Conservation (phyloP, 305 asterid genomes). For the Rubia tinctorum region DNA sequence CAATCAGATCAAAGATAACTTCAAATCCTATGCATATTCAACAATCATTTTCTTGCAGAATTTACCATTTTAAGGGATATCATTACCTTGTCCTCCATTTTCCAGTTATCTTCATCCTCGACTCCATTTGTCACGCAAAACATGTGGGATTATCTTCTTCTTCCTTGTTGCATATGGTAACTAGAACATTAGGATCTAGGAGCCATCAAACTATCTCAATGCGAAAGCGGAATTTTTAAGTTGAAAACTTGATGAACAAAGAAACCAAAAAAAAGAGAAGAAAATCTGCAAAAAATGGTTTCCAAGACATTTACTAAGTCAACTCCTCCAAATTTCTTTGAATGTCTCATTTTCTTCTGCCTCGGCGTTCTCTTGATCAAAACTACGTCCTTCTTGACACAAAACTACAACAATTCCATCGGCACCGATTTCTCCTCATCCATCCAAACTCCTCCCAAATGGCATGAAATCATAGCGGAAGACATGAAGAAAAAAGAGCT, state of each 20-base stretch:
- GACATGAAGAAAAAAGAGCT: slow-evolving; percentile 27
- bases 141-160: slow-evolving; percentile 6
- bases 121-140: slow-evolving; percentile 3
- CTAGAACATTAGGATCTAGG: not conserved
- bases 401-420: slow-evolving; percentile 12
- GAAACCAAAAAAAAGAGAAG: not conserved
- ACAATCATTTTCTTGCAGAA: not conserved
- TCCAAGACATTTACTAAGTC: slow-evolving; percentile 32
- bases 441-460: slow-evolving; percentile 32
- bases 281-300: slow-evolving; percentile 44
- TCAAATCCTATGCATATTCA: not conserved
- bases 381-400: slow-evolving; percentile 7
- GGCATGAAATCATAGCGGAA: slow-evolving; percentile 40
- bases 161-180: not conserved
- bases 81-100: not conserved
- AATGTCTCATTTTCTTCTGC: slow-evolving; percentile 28
- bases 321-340: slow-evolving; percentile 27
- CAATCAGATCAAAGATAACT: not conserved
- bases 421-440: slow-evolving; percentile 17
- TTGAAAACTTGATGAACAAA: not conserved
- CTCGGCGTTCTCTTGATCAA: slow-evolving; percentile 27
- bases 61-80: not conserved
- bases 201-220: not conserved
- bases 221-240: not conserved
- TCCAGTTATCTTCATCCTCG: not conserved